Base-by-base conservation (phyloP, 768 basidiomycete species). In the Mycena leptocephala region DNA sequence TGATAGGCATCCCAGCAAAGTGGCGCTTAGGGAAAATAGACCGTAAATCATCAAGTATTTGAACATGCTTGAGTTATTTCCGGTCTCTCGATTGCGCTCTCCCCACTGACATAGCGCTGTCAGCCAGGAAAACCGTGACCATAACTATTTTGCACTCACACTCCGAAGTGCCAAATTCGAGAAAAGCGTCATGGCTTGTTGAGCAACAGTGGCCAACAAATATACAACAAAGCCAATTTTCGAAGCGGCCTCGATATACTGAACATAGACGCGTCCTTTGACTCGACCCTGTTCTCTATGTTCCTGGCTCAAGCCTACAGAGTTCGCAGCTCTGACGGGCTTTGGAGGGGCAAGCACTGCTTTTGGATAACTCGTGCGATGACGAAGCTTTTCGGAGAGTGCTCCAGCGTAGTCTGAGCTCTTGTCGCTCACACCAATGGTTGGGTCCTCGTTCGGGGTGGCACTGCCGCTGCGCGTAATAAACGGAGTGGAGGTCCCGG, bases 221-320 rank as follows among this genome's bases (percentile, higher is more conserved):
- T 95, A 94, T 76, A 95, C 78, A 8, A 81, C 80, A 81, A 96
- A 96, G 1, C 95, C 97, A 1, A 86, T 78, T 76, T 89, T 92
- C 2, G 96, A 97, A 10, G 95, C 95, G 0, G 97, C 95, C 70
- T 91, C 85, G 79, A 98, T 89, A 81, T 98, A 98, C 71, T 92
- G 86, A 63, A 84, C 81, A 82, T 98, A 98, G 2, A 98, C 96
- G 8, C 90, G 85, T 18, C 82, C 79, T 84, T 96, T 96, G 71
- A 98, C 97, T 30, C 89, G 90, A 6, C 97, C 97, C 81, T 94
- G 93, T 79, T 97, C 95, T 67, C 87, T 89, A 82, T 95, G 94
- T 81, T 96, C 95, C 79, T 92, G 92, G 20, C 89, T 88, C 18
- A 92, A 82, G 2, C 92, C 93, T 32, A 87, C 84, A 0, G 88